These are phyloP conservation scores for Dioscorea dumetorum DNA, from an alignment of 106 monocot species.

Conservation along the genomic window DNA sequence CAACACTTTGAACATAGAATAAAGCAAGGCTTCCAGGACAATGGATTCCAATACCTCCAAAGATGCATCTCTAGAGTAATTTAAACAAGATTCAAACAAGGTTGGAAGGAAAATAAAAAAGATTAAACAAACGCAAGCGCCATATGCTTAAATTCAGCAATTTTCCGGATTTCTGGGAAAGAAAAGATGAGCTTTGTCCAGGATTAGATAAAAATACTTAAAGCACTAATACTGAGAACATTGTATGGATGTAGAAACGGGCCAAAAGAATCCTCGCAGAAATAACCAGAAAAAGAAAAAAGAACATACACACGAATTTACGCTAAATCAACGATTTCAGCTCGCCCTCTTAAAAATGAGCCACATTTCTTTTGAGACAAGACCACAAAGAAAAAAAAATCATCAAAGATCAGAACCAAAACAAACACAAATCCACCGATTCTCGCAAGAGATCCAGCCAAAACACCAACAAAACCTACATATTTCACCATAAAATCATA, in stretches of 20 bases:
- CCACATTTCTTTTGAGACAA: not conserved
- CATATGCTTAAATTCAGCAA: too few relatives aligned
- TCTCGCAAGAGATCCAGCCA: not conserved
- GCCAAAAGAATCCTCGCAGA: not conserved
- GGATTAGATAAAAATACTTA: too few relatives aligned
- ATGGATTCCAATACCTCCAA: constrained; percentile 49
- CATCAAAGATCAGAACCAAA: not conserved
- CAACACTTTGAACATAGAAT: too few relatives aligned
- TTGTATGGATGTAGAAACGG: not conserved
- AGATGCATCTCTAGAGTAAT: constrained; percentile 37
- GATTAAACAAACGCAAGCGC: not conserved
- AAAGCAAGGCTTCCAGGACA: constrained; percentile 52
- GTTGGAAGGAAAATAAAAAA: not conserved
- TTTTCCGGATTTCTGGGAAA: too few relatives aligned
- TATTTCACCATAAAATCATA: not conserved
- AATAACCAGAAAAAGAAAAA: not conserved
- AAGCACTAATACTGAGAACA: too few relatives aligned
- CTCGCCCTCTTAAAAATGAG: not conserved
- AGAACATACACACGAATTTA: not conserved
- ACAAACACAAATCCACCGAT: not conserved
- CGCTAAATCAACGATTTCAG: not conserved
- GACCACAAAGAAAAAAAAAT: too few relatives aligned
- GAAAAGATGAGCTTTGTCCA: too few relatives aligned
- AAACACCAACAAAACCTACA: not conserved
- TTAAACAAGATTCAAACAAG: not conserved